Evolutionary conservation across 495 filamentous ascomycete species (phyloP).

Genomic region (Aspergillus nanangensis): DNA sequence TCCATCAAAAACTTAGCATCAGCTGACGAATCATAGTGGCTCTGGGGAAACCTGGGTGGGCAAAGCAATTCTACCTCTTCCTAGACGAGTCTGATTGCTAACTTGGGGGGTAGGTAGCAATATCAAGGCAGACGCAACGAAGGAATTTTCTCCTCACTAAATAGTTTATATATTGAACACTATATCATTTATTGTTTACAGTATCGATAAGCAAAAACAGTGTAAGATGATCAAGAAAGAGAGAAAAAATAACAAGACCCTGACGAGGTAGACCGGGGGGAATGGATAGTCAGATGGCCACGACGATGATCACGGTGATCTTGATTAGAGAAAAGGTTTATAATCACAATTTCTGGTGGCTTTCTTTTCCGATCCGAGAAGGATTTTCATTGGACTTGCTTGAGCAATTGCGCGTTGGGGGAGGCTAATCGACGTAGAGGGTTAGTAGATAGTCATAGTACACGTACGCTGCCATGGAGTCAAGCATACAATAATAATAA

Average conservation of each 20-base stretch:
- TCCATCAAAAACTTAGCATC: not conserved
- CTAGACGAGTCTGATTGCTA: not conserved
- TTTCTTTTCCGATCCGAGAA: not conserved
- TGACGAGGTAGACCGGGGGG: not conserved
- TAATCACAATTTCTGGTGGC: not conserved
- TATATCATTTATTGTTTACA: no score
- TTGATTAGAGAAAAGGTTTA: conserved; percentile 4
- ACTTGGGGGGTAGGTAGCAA: not conserved
- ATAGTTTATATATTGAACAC: no score
- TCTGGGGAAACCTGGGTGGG: not conserved
- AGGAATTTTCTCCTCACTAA: no score
- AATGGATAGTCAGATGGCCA: conserved; percentile 5
- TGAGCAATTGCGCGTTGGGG: not conserved
- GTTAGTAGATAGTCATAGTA: no score
- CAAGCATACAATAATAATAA: no score
- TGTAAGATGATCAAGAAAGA: not conserved
- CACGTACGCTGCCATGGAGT: no score
- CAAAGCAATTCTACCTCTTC: no score
- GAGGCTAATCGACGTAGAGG: no score
- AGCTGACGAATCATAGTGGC: conserved; percentile 6
- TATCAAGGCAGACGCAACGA: no score
- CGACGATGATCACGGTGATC: conserved; percentile 13
- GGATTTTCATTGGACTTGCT: not conserved
- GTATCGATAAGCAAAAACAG: no score
- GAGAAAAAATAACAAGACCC: not conserved